Conservation (phyloP, 2,329 filamentous ascomycete genomes). For the Rachicladosporium sp. region DNA sequence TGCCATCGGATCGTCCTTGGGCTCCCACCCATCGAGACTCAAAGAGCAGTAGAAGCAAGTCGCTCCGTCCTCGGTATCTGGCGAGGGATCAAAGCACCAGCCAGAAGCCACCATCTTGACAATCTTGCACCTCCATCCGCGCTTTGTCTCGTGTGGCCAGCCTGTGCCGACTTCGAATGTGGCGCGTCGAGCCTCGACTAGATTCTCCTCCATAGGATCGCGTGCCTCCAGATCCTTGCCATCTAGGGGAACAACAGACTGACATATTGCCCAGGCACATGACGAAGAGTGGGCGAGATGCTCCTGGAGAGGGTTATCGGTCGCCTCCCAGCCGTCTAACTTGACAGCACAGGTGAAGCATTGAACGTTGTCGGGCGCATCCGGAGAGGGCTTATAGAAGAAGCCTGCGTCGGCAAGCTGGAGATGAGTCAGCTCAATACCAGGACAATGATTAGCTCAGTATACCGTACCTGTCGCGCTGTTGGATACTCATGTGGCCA, state of each 20-base stretch:
- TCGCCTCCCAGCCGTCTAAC: constrained; percentile 83
- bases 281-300: constrained; percentile 71
- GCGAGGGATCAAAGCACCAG: constrained; percentile 82
- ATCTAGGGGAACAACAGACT: constrained; percentile 38
- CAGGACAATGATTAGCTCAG: constrained; percentile 8
- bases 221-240: constrained; percentile 50
- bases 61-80: constrained; percentile 67
- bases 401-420: constrained; percentile 87
- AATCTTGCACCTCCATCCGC: constrained; percentile 78
- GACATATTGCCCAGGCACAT: constrained; percentile 74
- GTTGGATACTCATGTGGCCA: constrained; percentile 71
- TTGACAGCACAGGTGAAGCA: constrained; percentile 80
- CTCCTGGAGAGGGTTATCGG: constrained; percentile 71
- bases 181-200: constrained; percentile 64
- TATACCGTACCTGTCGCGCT: constrained; percentile 47
- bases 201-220: constrained; percentile 58
- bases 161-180: constrained; percentile 58
- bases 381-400: constrained; percentile 62
- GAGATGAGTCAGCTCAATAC: constrained; percentile 9
- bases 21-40: constrained; percentile 89
- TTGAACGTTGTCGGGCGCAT: constrained; percentile 72
- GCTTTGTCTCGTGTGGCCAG: constrained; percentile 85
- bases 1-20: constrained; percentile 78
- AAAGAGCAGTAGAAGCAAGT: constrained; percentile 85
- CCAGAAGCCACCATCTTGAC: constrained; percentile 87